Evolutionary conservation across 495 filamentous ascomycete species (phyloP).

Genomic region (Durotheca rogersii): DNA sequence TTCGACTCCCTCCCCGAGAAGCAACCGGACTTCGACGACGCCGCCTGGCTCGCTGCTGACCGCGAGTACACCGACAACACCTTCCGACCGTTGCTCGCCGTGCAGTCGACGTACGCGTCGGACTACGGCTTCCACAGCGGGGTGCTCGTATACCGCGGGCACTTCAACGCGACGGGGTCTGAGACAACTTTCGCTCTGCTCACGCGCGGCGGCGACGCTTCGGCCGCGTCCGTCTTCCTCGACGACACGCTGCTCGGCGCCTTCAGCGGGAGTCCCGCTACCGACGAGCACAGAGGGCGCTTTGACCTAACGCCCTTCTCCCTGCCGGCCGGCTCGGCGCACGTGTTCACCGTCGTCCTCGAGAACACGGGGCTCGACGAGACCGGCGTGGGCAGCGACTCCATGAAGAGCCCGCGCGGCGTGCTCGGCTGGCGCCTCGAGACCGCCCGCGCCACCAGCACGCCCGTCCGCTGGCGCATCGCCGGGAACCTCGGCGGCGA

Average conservation of each 20-base stretch:
- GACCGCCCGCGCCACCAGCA: conserved; percentile 50
- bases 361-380: conserved; percentile 74
- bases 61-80: conserved; percentile 59
- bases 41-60: conserved; percentile 60
- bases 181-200: conserved; percentile 57
- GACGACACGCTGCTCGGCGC: conserved; percentile 57
- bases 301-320: conserved; percentile 52
- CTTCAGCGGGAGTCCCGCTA: conserved; percentile 53
- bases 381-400: conserved; percentile 58
- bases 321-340: conserved; percentile 53
- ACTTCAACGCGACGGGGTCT: conserved; percentile 65
- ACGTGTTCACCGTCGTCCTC: conserved; percentile 68
- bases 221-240: conserved; percentile 59
- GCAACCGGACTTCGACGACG: conserved; percentile 63
- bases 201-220: conserved; percentile 65
- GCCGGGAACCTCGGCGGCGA: conserved; percentile 79
- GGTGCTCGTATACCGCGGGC: conserved; percentile 66
- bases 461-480: conserved; percentile 62
- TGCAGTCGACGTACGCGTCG: conserved; percentile 62
- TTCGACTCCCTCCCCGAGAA: conserved; percentile 73
- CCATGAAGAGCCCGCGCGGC: conserved; percentile 70
- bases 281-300: conserved; percentile 50
- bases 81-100: conserved; percentile 54
- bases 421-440: conserved; percentile 60
- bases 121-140: conserved; percentile 79